Evolutionary conservation across 1,284 basidiomycete species (phyloP).

Genomic region (Porodaedalea pini): DNA sequence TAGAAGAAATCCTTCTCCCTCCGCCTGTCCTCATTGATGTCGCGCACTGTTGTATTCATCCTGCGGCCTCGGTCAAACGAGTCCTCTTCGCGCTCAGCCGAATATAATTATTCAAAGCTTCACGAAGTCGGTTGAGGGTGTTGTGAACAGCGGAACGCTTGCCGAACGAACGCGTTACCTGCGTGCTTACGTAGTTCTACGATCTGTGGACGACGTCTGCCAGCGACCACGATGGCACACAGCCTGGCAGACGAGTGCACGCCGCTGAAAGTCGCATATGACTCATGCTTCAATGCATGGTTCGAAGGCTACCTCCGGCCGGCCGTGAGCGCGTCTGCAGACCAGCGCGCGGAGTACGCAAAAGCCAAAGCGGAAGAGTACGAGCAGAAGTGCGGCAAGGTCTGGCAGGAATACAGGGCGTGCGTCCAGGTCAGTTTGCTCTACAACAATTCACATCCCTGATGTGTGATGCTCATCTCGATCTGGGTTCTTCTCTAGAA

Average conservation of each 20-base stretch:
- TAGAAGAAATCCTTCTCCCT: slow-evolving; percentile 19
- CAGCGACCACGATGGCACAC: slow-evolving; percentile 51
- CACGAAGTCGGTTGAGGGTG: background rate
- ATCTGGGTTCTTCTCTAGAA: slow-evolving; percentile 45
- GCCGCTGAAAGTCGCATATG: slow-evolving; percentile 84
- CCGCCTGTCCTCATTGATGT: slow-evolving; percentile 3
- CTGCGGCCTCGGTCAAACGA: background rate
- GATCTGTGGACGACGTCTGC: background rate
- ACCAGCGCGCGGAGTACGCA: slow-evolving; percentile 45
- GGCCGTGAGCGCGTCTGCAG: slow-evolving; percentile 43
- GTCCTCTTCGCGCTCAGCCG: no score
- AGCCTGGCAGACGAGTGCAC: slow-evolving; percentile 82
- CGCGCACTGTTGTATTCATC: background rate
- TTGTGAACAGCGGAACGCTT: background rate
- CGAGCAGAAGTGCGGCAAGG: slow-evolving; percentile 73
- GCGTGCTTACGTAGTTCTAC: background rate
- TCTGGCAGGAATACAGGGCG: slow-evolving; percentile 75
- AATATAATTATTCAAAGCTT: no score
- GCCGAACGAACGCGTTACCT: background rate
- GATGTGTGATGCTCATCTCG: background rate
- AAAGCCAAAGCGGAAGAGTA: slow-evolving; percentile 74
- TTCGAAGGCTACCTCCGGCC: slow-evolving; percentile 93
- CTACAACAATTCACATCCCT: background rate
- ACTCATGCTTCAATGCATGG: slow-evolving; percentile 95
- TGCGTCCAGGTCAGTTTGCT: slow-evolving; percentile 64